Percentiles rank a stretch among this genome's conserved stretches.
phyloP scores from a whole-genome alignment of 1,284 basidiomycete genomes.

The Termitomyces sp. region DNA sequence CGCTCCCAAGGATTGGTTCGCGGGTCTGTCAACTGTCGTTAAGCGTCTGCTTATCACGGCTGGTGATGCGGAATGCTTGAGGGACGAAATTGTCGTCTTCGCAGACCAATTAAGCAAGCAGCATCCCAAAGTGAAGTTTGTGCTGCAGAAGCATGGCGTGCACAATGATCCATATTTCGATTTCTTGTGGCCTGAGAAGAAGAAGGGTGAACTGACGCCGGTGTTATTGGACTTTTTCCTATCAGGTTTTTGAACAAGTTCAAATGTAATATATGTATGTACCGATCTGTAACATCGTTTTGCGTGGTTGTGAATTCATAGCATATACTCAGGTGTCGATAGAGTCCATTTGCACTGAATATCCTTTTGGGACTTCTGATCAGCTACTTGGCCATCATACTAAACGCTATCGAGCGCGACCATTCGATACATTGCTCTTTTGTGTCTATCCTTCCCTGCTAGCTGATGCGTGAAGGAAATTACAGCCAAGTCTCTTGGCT shows the following conservation, averaged over 20 bases:
- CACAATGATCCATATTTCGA: conserved; percentile 28
- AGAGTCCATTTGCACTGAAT: no score
- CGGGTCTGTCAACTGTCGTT: conserved; percentile 19
- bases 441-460: background rate
- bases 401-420: no score
- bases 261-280: no score
- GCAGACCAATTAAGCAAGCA: conserved; percentile 11
- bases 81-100: conserved; percentile 19
- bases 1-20: conserved; percentile 21
- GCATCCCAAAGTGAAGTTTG: conserved; percentile 17
- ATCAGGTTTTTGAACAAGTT: background rate
- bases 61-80: conserved; percentile 23
- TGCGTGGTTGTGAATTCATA: no score
- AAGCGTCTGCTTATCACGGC: conserved; percentile 23
- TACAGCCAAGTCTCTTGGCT: conserved; percentile 10
- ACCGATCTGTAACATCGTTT: no score
- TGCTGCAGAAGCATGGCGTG: conserved; percentile 24
- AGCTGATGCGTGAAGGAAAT: background rate
- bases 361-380: no score
- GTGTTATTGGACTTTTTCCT: conserved; percentile 16
- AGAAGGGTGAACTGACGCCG: conserved; percentile 12
- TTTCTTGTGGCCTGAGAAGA: conserved; percentile 17
- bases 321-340: no score
- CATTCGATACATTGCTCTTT: no score
- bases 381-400: no score